phyloP scores from a whole-genome alignment of 371 early-diverging fungal genomes.

The Lichtheimia ramosa region DNA sequence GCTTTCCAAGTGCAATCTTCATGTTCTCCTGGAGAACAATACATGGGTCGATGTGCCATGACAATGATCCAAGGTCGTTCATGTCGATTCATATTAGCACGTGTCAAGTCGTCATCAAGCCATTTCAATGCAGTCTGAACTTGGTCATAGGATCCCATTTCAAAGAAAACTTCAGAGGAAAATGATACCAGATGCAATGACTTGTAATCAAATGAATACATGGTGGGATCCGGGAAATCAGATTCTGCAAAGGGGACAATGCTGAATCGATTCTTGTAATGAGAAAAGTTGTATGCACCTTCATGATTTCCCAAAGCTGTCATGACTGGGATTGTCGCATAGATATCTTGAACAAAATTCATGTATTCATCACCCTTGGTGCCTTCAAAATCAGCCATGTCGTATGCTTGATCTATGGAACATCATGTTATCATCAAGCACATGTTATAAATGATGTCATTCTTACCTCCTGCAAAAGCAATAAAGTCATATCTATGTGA shows the following conservation, averaged over 20 bases:
- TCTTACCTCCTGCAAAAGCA: conserved; percentile 26
- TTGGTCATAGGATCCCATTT: conserved; percentile 15
- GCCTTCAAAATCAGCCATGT: conserved; percentile 28
- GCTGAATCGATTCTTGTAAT: conserved; percentile 25
- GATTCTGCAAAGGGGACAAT: conserved; percentile 19
- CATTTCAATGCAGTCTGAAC: conserved; percentile 25
- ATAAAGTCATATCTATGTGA: conserved; percentile 33
- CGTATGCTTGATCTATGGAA: conserved; percentile 18
- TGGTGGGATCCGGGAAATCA: conserved; percentile 15
- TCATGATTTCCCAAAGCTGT: conserved; percentile 24
- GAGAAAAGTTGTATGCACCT: conserved; percentile 24
- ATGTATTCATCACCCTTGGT: conserved; percentile 29
- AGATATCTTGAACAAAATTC: conserved; percentile 26
- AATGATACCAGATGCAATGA: conserved; percentile 21
- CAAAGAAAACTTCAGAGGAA: conserved; percentile 23
- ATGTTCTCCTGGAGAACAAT: conserved; percentile 16
- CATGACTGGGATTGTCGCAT: conserved; percentile 25
- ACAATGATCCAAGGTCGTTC: conserved; percentile 31
- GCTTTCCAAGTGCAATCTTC: conserved; percentile 11
- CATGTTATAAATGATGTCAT: too few species aligned
- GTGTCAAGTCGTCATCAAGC: conserved; percentile 29
- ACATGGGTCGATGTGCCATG: conserved; percentile 23
- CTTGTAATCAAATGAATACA: conserved; percentile 25
- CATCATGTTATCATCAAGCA: background rate
- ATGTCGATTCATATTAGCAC: conserved; percentile 10